Percentiles rank a stretch among this genome's conserved stretches.
These are phyloP conservation scores for Zygosaccharomyces gambellarensis DNA, from an alignment of 805 yeast genomes.

Conservation along the genomic window DNA sequence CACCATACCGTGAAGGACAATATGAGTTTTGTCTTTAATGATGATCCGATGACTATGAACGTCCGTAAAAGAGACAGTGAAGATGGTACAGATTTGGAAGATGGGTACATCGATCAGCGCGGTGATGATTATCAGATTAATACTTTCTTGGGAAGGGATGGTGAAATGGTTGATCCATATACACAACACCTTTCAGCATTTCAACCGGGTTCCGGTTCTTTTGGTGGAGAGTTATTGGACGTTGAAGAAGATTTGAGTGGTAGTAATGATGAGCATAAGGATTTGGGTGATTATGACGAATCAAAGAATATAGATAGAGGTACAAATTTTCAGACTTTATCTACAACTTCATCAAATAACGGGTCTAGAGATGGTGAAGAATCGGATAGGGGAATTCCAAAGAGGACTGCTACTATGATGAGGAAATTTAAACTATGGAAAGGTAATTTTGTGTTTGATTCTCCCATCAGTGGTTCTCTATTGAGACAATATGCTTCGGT, in stretches of 20 bases:
- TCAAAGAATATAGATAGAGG: conserved; percentile 16
- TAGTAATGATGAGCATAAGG: conserved; percentile 18
- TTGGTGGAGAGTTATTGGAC: conserved; percentile 5
- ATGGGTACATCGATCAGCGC: conserved; percentile 28
- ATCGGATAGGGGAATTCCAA: conserved; percentile 5
- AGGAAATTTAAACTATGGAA: conserved; percentile 37
- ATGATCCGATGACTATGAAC: conserved; percentile 11
- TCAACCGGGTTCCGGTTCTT: conserved; percentile 1
- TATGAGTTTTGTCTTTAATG: conserved; percentile 6
- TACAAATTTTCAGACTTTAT: conserved; percentile 11
- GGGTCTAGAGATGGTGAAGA: conserved; percentile 11
- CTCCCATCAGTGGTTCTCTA: conserved; percentile 75
- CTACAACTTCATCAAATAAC: conserved; percentile 10
- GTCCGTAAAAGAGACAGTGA: conserved; percentile 12
- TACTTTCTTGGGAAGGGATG: conserved; percentile 32
- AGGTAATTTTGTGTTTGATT: conserved; percentile 82
- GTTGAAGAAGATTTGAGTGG: conserved; percentile 14
- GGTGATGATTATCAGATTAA: conserved; percentile 36
- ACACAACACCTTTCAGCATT: conserved; percentile 2
- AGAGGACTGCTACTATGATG: conserved; percentile 25
- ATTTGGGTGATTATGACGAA: conserved; percentile 28
- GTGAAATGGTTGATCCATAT: conserved; percentile 36
- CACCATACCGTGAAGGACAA: conserved; percentile 10
- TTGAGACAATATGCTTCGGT: conserved; percentile 45
- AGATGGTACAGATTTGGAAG: conserved; percentile 23